Base-by-base conservation (phyloP, 768 basidiomycete genomes). In the Boletus reticulatus region DNA sequence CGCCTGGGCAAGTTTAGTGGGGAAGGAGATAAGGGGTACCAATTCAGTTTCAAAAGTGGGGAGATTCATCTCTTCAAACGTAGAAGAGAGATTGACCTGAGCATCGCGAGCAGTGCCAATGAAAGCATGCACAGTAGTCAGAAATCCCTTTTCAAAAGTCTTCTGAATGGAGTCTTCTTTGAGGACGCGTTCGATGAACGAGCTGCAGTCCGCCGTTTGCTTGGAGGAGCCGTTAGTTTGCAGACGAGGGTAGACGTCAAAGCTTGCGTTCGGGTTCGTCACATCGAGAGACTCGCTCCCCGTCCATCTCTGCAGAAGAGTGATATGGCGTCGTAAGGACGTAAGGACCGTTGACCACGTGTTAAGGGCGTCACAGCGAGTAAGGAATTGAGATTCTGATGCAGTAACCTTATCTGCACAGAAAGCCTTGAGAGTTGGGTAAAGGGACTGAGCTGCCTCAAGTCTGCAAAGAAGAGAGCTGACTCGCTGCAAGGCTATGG, bases 161-260 rank as follows among this genome's bases (percentile, higher is more conserved):
- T 88, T 82, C 71, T 95, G 91, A 65, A 98, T 87, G n/a, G 88
- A 88, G 65, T 98, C 96, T 71, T 98, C 96, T 70, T 98, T 98
- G 55, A 97, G 80, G 24, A 98, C 76, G 29, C 94, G 84, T 69
- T 98, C 97, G 34, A 98, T 88, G 70, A 98, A 99, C 36, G 90
- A 92, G 19, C 87, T 85, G 20, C 87, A 84, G 61, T 88, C 88
- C 6, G 84, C 70, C 43, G 78, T 75, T 48, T 64, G 62, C 56
- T 84, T 85, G 43, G 73, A 64, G 41, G 69, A 66, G 11, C 71
- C 73, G 50, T 70, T 72, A 51, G 57, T 58, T 42, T 58, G 65
- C 56, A 64, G 48, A 38, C 72, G 68, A 24, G 70, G 64, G 19
- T 68, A 62, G 56, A 71, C 62, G 54, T 91, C 89, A 13, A 82